Percentiles rank a stretch among this genome's conserved stretches.
Conservation (phyloP, 306 rosid species). For the Vigna angularis region DNA sequence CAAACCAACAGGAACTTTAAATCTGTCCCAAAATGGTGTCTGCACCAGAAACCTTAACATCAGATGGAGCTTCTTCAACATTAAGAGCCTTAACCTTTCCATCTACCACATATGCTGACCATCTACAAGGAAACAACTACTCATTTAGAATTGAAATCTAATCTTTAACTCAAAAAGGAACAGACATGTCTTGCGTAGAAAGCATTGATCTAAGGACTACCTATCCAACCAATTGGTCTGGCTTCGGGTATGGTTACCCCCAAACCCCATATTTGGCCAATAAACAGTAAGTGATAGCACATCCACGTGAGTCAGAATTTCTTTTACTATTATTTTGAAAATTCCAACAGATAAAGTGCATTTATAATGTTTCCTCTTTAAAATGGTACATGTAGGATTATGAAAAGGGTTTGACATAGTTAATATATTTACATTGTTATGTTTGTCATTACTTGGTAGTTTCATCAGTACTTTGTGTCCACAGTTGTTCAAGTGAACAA, state of each 20-base stretch:
- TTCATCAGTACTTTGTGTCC: background rate
- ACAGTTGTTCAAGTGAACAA: background rate
- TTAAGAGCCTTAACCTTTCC: slow-evolving; percentile 79
- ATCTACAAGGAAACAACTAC: slow-evolving; percentile 58
- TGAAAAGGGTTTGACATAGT: background rate
- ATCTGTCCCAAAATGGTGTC: slow-evolving; percentile 87
- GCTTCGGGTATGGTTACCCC: background rate
- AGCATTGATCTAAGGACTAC: slow-evolving; percentile 3
- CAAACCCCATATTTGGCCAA: background rate
- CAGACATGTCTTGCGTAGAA: background rate
- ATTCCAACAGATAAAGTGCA: background rate
- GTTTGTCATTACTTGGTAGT: background rate
- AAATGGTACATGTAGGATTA: background rate
- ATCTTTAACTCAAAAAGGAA: slow-evolving; percentile 15
- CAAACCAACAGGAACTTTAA: slow-evolving; percentile 45
- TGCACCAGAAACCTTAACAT: slow-evolving; percentile 90
- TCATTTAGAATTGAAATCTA: slow-evolving; percentile 28
- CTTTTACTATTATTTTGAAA: background rate
- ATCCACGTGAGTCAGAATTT: background rate
- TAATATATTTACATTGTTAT: background rate
- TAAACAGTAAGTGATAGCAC: background rate
- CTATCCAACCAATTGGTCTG: background rate
- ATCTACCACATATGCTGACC: slow-evolving; percentile 95
- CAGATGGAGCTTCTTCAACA: slow-evolving; percentile 95
- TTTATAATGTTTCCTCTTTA: background rate